Evolutionary conservation across 1,284 basidiomycete genomes (phyloP).

Genomic region (Exsudoporus floridanus): DNA sequence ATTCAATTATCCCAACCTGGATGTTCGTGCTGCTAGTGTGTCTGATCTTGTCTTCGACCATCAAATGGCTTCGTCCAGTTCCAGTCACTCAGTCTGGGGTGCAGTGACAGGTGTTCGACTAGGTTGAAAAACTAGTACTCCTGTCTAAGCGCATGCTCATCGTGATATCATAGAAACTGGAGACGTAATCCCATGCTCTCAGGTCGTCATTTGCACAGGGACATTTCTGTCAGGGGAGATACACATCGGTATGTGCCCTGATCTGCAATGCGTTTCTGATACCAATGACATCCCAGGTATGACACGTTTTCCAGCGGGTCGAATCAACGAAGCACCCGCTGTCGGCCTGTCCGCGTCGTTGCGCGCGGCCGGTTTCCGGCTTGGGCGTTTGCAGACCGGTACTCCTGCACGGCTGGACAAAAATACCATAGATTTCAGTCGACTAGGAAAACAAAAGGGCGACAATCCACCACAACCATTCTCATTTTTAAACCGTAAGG

Average conservation of each 20-base stretch:
- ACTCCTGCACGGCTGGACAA: slow-evolving; percentile 81
- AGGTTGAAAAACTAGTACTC: slow-evolving; percentile 43
- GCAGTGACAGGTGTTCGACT: slow-evolving; percentile 68
- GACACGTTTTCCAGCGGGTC: slow-evolving; percentile 79
- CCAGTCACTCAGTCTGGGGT: slow-evolving; percentile 39
- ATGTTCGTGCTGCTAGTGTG: slow-evolving; percentile 72
- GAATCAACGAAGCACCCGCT: slow-evolving; percentile 74
- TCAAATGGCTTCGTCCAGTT: slow-evolving; percentile 32
- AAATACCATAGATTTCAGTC: slow-evolving; percentile 66
- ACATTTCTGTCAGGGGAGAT: slow-evolving; percentile 90
- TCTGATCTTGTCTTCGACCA: slow-evolving; percentile 75
- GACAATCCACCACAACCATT: slow-evolving; percentile 64
- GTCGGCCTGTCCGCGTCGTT: slow-evolving; percentile 76
- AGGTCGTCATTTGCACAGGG: slow-evolving; percentile 86
- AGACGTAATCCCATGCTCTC: slow-evolving; percentile 73
- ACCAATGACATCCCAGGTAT: slow-evolving; percentile 48
- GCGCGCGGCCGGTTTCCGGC: slow-evolving; percentile 70
- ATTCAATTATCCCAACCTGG: slow-evolving; percentile 64
- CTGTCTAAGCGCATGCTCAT: slow-evolving; percentile 1
- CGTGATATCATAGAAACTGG: slow-evolving; percentile 56
- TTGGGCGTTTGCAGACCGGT: slow-evolving; percentile 85
- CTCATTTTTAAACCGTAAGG: slow-evolving; percentile 49
- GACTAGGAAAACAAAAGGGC: slow-evolving; percentile 59
- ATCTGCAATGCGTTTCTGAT: not conserved
- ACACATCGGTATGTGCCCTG: slow-evolving; percentile 64